phyloP scores from a whole-genome alignment of 306 rosid species.

The Dalbergia oliveri region DNA sequence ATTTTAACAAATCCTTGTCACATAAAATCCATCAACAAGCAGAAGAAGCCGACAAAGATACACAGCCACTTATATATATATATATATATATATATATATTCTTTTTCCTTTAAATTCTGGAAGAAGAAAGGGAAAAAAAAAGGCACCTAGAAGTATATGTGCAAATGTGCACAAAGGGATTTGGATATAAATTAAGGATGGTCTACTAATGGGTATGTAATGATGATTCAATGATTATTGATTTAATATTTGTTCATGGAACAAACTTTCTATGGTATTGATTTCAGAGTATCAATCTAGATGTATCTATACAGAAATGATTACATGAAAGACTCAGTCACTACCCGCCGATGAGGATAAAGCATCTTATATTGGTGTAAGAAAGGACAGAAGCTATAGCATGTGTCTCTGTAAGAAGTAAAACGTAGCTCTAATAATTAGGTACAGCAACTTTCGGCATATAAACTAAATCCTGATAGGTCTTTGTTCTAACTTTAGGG shows the following conservation, averaged over 20 bases:
- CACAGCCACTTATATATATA: too few species aligned
- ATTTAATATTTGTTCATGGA: neutral
- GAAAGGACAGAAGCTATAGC: neutral
- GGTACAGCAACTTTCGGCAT: slow-evolving; percentile 19
- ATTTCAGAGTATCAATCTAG: neutral
- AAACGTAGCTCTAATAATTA: neutral
- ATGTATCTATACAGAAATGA: too few species aligned
- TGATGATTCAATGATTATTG: slow-evolving; percentile 32
- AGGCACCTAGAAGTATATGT: too few species aligned
- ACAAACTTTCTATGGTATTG: neutral
- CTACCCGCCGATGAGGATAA: too few species aligned
- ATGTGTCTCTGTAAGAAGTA: neutral
- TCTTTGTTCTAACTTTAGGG: neutral
- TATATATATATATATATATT: too few species aligned
- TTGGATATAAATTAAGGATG: neutral
- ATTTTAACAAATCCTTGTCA: neutral
- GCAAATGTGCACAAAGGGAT: neutral
- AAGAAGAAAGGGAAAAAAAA: too few species aligned
- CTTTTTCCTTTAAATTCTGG: too few species aligned
- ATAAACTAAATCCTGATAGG: neutral
- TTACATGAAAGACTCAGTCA: too few species aligned
- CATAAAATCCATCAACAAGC: slow-evolving; percentile 6
- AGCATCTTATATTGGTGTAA: neutral
- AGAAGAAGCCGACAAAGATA: neutral
- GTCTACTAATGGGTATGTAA: neutral